phyloP scores from a whole-genome alignment of 176 grass and related monocot species.

The Metroxylon sagu region DNA sequence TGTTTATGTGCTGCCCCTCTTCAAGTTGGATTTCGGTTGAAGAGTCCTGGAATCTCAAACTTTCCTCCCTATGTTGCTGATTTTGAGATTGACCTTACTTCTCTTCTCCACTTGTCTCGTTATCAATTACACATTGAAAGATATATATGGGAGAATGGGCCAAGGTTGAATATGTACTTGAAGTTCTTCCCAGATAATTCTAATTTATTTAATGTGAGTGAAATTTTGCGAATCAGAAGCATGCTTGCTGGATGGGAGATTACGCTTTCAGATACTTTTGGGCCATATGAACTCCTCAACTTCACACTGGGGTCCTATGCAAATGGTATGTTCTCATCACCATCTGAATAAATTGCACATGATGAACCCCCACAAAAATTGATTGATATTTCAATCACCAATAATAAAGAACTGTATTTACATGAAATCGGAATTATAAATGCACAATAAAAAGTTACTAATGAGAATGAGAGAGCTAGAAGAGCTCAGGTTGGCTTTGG shows the following conservation, averaged over 20 bases:
- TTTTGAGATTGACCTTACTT: slow-evolving; percentile 46
- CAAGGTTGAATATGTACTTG: slow-evolving; percentile 65
- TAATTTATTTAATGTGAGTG: slow-evolving; percentile 45
- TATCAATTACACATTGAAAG: slow-evolving; percentile 61
- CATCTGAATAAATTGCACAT: too few species aligned
- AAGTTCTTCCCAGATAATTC: slow-evolving; percentile 74
- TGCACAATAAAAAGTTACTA: too few species aligned
- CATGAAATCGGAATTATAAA: too few species aligned
- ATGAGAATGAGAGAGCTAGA: too few species aligned
- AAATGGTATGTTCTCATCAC: slow-evolving; percentile 37
- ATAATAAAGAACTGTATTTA: too few species aligned
- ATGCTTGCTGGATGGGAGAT: slow-evolving; percentile 72
- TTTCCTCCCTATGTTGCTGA: slow-evolving; percentile 52
- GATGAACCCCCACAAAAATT: too few species aligned
- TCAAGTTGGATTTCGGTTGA: slow-evolving; percentile 70
- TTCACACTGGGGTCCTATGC: slow-evolving; percentile 61
- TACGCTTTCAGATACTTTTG: slow-evolving; percentile 62
- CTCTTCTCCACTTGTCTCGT: slow-evolving; percentile 28
- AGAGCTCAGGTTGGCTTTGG: too few species aligned
- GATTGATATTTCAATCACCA: too few species aligned
- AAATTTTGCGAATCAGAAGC: slow-evolving; percentile 36
- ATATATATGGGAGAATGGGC: slow-evolving; percentile 60
- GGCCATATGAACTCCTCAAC: slow-evolving; percentile 91
- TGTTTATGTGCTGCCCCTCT: slow-evolving; percentile 64
- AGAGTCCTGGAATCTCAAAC: slow-evolving; percentile 77